These are phyloP conservation scores for Styphnolobium japonicum DNA, from an alignment of 306 rosid genomes.

Conservation along the genomic window DNA sequence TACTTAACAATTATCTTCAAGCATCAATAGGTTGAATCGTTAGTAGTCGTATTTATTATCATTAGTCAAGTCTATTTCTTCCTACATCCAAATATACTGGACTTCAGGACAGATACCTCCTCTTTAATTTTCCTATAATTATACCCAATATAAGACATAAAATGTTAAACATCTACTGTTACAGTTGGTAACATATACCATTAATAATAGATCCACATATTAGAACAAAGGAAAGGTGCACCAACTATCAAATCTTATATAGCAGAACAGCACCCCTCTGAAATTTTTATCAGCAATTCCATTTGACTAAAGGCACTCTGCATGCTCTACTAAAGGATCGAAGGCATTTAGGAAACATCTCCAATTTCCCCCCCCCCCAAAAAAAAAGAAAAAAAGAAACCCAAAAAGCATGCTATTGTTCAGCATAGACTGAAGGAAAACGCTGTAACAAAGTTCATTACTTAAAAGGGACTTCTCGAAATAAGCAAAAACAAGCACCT, in stretches of 20 bases:
- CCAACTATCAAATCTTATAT: neutral
- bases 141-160: neutral
- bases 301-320: neutral
- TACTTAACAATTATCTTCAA: neutral
- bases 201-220: neutral
- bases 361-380: neutral
- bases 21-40: constrained; percentile 17
- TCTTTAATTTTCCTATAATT: neutral
- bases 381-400: neutral
- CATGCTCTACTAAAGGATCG: neutral
- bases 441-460: neutral
- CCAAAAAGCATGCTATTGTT: neutral
- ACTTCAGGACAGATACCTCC: neutral
- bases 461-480: neutral
- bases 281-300: neutral
- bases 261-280: neutral
- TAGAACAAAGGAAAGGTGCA: constrained; percentile 3
- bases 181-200: neutral
- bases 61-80: constrained; percentile 1
- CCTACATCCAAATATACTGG: constrained; percentile 8
- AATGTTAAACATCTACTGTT: neutral
- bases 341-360: neutral
- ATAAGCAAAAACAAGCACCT: constrained; percentile 40
- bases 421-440: neutral
- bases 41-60: neutral